Evolutionary conservation across 176 grass and related monocot genomes (phyloP).

Genomic region (Raddia guianensis): DNA sequence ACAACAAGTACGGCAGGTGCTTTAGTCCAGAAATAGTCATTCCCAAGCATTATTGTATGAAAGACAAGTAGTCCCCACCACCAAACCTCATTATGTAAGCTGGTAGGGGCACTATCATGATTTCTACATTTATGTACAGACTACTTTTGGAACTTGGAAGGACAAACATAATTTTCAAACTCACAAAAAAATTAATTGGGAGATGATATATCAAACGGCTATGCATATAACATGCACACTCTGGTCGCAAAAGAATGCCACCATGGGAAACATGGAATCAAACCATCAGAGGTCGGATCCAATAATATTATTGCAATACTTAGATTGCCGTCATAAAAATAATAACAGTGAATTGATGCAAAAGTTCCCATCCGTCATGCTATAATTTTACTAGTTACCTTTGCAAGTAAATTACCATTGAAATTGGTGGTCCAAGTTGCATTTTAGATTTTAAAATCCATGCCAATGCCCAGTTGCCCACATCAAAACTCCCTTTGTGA

Average conservation of each 20-base stretch:
- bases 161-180: conserved; percentile 6
- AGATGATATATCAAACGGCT: neutral
- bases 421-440: neutral
- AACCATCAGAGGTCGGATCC: neutral
- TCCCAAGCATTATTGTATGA: neutral
- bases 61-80: neutral
- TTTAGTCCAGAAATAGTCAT: neutral
- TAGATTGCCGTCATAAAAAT: neutral
- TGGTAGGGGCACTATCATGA: neutral
- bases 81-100: neutral
- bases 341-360: neutral
- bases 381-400: neutral
- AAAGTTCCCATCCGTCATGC: neutral
- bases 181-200: neutral
- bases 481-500: neutral
- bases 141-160: neutral
- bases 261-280: neutral
- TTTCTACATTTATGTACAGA: neutral
- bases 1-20: neutral
- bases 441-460: conserved; percentile 4
- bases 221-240: neutral
- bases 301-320: neutral
- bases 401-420: neutral
- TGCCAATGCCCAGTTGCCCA: neutral
- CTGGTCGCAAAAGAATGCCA: neutral